Conservation (phyloP, 129 eudicot species). For the Tagetes patula region DNA sequence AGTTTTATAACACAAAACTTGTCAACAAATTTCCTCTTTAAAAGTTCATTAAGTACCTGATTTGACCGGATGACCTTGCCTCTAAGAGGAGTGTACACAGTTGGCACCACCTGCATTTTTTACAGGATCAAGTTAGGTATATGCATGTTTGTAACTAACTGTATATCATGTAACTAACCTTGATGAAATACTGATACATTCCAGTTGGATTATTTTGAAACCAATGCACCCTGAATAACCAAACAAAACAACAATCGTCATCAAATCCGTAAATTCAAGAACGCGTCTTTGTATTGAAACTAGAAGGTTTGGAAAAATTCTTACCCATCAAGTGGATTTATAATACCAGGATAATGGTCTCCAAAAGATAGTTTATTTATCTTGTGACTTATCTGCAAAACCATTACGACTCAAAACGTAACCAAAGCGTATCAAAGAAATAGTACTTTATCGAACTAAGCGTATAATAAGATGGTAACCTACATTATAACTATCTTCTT, state of each 20-base stretch:
- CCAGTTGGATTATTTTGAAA: conserved; percentile 60
- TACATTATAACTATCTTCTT: conserved; percentile 70
- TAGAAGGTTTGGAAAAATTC: conserved; percentile 1
- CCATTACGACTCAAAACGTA: conserved; percentile 15
- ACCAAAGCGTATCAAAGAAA: neutral
- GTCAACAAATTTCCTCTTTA: neutral
- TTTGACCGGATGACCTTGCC: conserved; percentile 71
- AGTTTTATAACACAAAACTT: conserved; percentile 10
- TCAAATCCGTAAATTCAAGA: neutral
- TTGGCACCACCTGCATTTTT: conserved; percentile 75
- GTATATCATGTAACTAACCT: conserved; percentile 45
- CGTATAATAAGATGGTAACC: conserved; percentile 33
- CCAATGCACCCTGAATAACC: conserved; percentile 57
- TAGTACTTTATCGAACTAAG: neutral
- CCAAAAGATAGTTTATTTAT: conserved; percentile 89
- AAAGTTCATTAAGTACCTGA: conserved; percentile 51
- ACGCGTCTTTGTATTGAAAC: neutral
- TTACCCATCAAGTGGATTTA: conserved; percentile 97
- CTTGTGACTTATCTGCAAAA: conserved; percentile 82
- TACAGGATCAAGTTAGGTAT: neutral
- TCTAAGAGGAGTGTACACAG: conserved; percentile 67
- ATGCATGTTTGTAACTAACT: neutral
- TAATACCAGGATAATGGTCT: conserved; percentile 69
- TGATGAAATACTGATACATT: conserved; percentile 74
- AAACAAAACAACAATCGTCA: neutral